Evolutionary conservation across 345 rosid genomes (phyloP), one percentile per base, ranked within the genome.

Genomic region (Geranium rotundifolium): DNA sequence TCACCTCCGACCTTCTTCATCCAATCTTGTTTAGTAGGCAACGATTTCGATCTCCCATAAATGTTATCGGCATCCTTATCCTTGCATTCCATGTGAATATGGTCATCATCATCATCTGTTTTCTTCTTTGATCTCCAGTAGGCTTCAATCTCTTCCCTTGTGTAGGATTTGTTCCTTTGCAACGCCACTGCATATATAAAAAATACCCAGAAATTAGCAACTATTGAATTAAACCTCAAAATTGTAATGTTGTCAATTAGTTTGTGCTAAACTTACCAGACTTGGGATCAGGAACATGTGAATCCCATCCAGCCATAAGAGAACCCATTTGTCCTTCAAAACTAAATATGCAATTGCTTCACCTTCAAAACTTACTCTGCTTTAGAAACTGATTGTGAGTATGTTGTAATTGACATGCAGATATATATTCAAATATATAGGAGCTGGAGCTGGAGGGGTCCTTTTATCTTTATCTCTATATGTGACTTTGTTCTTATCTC

Each of bases 221-320:
- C n/a, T n/a, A n/a, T n/a, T n/a, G n/a, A n/a, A n/a, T n/a, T n/a
- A n/a, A n/a, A n/a, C n/a, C n/a, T 34, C 41, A 34, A 3, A 34
- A 34, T 8, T 34, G 59, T 1, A 34, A 37, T 0, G 14, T 14
- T 4, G 1, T 17, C 14, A 27, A 58, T 8, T 46, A 31, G 17
- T 14, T 17, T 29, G 20, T 20, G 4, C 19, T 2, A n/a, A 15
- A 8, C 34, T 75, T 75, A 89, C 99, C 85, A 70, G 71, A 60
- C 13, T 71, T 73, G 12, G 84, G 72, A 80, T 84, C 84, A 1
- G 56, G 52, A 10, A 73, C 69, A 16, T 69, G 83, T 15, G 95
- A 93, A 71, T 85, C 92, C 99, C 99, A 93, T 63, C 99, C 99
- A 52, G 90, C 73, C 99, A 93, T 77, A 76, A 93, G 73, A 77